Base-by-base conservation (phyloP, 2,329 filamentous ascomycete genomes). In the Nemania abortiva region DNA sequence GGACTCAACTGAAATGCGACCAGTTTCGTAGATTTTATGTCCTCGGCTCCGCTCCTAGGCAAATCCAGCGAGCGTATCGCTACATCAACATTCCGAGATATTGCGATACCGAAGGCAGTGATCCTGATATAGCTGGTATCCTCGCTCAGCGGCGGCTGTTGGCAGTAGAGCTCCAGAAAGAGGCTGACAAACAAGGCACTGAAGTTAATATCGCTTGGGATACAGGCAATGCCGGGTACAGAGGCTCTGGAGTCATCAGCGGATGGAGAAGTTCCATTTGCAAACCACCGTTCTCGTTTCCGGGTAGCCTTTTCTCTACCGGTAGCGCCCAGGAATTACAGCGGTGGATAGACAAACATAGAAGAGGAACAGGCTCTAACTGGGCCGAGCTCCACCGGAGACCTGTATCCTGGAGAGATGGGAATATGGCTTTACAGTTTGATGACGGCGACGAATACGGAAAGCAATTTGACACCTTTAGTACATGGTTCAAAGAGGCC, bases 21-120 rank as follows among this genome's bases (percentile, higher is more conserved):
- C 78, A 79, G 49, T 87, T 84, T 73, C 84, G 87, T 37, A 85
- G 83, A 45, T 90, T 90, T 71, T 79, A 81, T 20, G 85, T 91
- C 2, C 63, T 90, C 4, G 88, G 88, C 2, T 87, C 87, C 0
- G 70, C 74, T 70, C 47, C 76, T 2, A 59, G 71, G 18, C 76
- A 71, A 11, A 75, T 71, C 1, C 63, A 67, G 39, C 55, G 72
- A 42, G 78, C 78, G 2, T 77, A 77, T 62, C 78, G 79, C 10
- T 69, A 58, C 3, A 69, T 84, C 3, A 69, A 71, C 1, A 73
- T 84, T 6, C 83, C 82, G 1, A 77, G 71, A 5, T 87, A 84
- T 63, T 68, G 70, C 1, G 73, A 75, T n/a, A 69, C 71, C 13
- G 80, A 80, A 20, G 64, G 78, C 3, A 79, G 77, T 24, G 79